Conservation (phyloP, 768 basidiomycete genomes). For the Phaeolepiota aurea region DNA sequence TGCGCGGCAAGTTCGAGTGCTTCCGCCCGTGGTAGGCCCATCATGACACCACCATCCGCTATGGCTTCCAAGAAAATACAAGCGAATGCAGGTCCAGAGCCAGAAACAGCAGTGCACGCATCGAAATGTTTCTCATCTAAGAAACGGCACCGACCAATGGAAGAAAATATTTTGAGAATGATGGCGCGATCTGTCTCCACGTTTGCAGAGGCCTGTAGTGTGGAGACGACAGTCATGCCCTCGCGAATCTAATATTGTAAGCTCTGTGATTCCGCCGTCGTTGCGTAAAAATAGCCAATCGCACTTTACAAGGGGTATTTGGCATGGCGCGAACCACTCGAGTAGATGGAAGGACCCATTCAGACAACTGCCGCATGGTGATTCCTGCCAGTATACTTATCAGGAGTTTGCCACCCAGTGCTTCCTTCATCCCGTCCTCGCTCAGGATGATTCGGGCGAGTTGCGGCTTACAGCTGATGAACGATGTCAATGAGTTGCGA, state of each 20-base stretch:
- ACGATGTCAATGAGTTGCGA: constrained; percentile 2
- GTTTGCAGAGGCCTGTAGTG: constrained; percentile 43
- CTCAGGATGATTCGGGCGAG: constrained; percentile 67
- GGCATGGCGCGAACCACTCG: constrained; percentile 95
- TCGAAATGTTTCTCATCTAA: constrained; percentile 99
- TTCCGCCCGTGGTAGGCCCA: constrained; percentile 92
- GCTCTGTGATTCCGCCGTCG: no score
- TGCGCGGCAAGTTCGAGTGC: constrained; percentile 95
- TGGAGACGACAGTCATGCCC: constrained; percentile 94
- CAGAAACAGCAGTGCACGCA: constrained; percentile 93
- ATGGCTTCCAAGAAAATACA: constrained; percentile 96
- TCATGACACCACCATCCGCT: constrained; percentile 99
- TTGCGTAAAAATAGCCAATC: constrained; percentile 12
- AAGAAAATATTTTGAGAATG: constrained; percentile 91
- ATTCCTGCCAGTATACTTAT: constrained; percentile 98
- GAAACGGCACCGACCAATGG: constrained; percentile 92
- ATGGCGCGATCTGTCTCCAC: constrained; percentile 59
- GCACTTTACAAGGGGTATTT: constrained; percentile 92
- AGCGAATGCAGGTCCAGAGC: constrained; percentile 95
- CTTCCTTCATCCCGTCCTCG: constrained; percentile 72
- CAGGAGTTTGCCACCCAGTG: constrained; percentile 82
- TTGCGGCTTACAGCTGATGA: constrained; percentile 85
- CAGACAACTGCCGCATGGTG: constrained; percentile 71
- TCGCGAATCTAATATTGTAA: constrained; percentile 72
- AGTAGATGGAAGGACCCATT: constrained; percentile 69